Evolutionary conservation across 2,329 filamentous ascomycete species (phyloP), one percentile per base, ranked within the genome.

Genomic region (Ceratocystis variospora): DNA sequence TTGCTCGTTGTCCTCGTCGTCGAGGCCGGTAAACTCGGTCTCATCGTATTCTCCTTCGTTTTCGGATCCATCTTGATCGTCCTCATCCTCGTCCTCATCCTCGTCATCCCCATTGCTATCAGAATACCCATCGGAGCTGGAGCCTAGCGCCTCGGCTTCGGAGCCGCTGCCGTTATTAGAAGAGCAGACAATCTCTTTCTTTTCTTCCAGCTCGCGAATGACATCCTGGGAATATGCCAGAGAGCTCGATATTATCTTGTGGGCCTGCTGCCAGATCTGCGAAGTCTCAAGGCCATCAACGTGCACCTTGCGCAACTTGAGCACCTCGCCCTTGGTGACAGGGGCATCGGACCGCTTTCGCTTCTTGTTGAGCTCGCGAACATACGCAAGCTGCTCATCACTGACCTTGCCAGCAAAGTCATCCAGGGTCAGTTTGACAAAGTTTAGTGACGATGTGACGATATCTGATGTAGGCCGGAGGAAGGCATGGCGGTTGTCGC

Each of bases 241-340:
- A 10, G 82, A 76, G 61, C 80, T 79, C 12, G 75, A 81, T 67
- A 97, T 86, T 22, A 97, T 90, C 71, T 89, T 85, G 72, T 86
- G 87, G 7, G 90, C 88, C 77, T 99, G 94, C 75, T 96, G 90
- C 89, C 93, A 99, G 55, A 99, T 86, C 76, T 97, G 93, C 22
- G 87, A 84, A 10, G 89, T 87, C 71, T 88, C 89, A 71, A 97
- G 96, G 0, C 93, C 94, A 67, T 96, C 85, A 5, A 90, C 79
- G 73, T 96, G 89, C 17, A 99, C 79, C 75, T 89, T 91, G 71
- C 88, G 87, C 71, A 96, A 79, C 71, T 90, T 90, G 69, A 96
- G 73, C 1, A 88, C 77, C 70, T 83, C 76, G 61, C 76, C 71
- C 44, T 75, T 75, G 41, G 76, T 76, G 63, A 80, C 77, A 3